phyloP scores from a whole-genome alignment of 345 rosid species.

The Aquilaria malaccensis region DNA sequence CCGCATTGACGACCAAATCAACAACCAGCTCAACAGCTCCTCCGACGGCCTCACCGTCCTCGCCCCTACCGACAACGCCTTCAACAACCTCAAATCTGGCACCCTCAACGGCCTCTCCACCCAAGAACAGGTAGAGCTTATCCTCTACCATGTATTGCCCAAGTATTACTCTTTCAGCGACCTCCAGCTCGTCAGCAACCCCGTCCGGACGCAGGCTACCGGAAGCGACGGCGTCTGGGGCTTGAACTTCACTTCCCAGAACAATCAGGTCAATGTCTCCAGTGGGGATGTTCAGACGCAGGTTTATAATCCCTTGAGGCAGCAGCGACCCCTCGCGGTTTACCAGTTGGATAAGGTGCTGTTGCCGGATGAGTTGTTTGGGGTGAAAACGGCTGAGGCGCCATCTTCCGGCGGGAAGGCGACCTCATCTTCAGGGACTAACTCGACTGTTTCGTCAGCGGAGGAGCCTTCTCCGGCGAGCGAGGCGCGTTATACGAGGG shows the following conservation, averaged over 20 bases:
- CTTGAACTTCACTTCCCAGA: slow-evolving; percentile 58
- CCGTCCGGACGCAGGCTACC: slow-evolving; percentile 59
- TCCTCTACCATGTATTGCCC: slow-evolving; percentile 52
- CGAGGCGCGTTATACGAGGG: slow-evolving; percentile 22
- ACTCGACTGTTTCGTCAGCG: slow-evolving; percentile 10
- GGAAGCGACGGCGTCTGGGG: slow-evolving; percentile 39
- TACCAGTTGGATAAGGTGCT: slow-evolving; percentile 77
- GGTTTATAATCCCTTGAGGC: slow-evolving; percentile 47
- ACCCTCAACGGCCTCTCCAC: slow-evolving; percentile 34
- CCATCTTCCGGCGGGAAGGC: slow-evolving; percentile 28
- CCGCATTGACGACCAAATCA: slow-evolving; percentile 46
- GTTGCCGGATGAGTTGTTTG: slow-evolving; percentile 58
- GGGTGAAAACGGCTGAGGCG: slow-evolving; percentile 17
- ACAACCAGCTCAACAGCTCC: slow-evolving; percentile 64
- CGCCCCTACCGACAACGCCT: slow-evolving; percentile 88
- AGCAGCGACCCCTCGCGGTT: slow-evolving; percentile 53
- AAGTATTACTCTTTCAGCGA: slow-evolving; percentile 44
- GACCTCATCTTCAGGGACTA: slow-evolving; percentile 15
- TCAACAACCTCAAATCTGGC: slow-evolving; percentile 53
- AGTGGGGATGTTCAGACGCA: slow-evolving; percentile 55
- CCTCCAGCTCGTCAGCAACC: slow-evolving; percentile 65
- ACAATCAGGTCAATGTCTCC: slow-evolving; percentile 78
- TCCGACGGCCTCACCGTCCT: slow-evolving; percentile 70
- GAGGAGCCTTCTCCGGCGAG: slow-evolving; percentile 29
- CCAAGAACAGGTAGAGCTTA: slow-evolving; percentile 53